Percentiles rank a stretch among this genome's conserved stretches.
phyloP scores from a whole-genome alignment of 345 rosid species.

The Rhodamnia argentea region DNA sequence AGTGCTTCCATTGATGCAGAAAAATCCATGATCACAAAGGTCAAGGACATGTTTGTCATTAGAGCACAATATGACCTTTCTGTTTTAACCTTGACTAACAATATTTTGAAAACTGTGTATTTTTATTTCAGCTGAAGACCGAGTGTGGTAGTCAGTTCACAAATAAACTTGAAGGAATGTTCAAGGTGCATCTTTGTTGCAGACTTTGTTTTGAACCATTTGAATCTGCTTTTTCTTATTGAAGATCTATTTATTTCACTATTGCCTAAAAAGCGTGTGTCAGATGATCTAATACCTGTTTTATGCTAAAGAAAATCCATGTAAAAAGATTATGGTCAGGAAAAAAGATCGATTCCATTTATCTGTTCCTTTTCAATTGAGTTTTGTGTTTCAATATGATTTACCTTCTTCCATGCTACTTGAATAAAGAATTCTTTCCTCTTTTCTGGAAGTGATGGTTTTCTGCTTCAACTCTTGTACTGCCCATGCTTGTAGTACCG shows the following conservation, averaged over 20 bases:
- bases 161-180: constrained; percentile 99
- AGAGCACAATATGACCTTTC: not conserved
- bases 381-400: not conserved
- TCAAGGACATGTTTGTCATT: constrained; percentile 8
- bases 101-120: constrained; percentile 13
- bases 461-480: not conserved
- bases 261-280: not conserved
- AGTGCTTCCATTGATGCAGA: constrained; percentile 99
- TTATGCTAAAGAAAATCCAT: not conserved
- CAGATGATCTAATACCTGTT: not conserved
- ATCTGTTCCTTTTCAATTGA: not conserved
- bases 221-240: not conserved
- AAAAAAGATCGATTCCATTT: not conserved
- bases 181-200: constrained; percentile 50
- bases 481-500: not conserved
- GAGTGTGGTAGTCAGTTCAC: constrained; percentile 99
- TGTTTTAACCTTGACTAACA: not conserved
- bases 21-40: constrained; percentile 99
- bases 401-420: not conserved
- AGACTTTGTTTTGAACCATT: not conserved
- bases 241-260: not conserved
- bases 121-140: constrained; percentile 70
- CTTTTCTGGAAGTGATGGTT: not conserved
- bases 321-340: not conserved
- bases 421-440: not conserved